phyloP scores from a whole-genome alignment of 2,329 filamentous ascomycete species.

The Cordyceps cateniannulata region DNA sequence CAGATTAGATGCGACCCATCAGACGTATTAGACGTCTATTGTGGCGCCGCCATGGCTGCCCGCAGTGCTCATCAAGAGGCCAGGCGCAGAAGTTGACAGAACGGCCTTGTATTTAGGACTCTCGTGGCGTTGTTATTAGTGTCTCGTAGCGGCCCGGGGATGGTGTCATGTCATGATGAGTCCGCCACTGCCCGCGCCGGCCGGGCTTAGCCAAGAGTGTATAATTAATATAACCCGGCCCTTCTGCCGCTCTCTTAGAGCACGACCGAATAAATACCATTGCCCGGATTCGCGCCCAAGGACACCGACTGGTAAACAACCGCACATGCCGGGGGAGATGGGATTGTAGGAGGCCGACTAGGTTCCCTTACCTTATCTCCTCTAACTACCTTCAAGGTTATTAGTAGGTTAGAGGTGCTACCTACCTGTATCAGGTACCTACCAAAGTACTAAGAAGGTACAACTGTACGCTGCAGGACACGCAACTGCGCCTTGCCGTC shows the following conservation, averaged over 20 bases:
- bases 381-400: too few relatives aligned
- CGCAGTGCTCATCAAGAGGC: neutral
- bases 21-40: too few relatives aligned
- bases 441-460: too few relatives aligned
- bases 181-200: too few relatives aligned
- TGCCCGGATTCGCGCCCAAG: neutral
- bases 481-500: neutral
- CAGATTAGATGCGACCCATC: too few relatives aligned
- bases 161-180: neutral
- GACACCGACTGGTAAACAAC: neutral
- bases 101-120: neutral
- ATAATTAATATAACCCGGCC: neutral
- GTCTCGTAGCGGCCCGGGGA: neutral
- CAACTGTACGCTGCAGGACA: too few relatives aligned
- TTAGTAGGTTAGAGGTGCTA: too few relatives aligned
- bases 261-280: neutral
- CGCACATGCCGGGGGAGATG: neutral
- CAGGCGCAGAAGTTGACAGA: too few relatives aligned
- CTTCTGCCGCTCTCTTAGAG: neutral
- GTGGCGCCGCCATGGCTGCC: neutral
- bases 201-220: neutral
- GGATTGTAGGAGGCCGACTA: neutral
- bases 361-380: too few relatives aligned
- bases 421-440: too few relatives aligned
- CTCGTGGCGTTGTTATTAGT: neutral